These are phyloP conservation scores for Nothopassalora personata DNA, from an alignment of 2,329 filamentous ascomycete species.

Conservation along the genomic window DNA sequence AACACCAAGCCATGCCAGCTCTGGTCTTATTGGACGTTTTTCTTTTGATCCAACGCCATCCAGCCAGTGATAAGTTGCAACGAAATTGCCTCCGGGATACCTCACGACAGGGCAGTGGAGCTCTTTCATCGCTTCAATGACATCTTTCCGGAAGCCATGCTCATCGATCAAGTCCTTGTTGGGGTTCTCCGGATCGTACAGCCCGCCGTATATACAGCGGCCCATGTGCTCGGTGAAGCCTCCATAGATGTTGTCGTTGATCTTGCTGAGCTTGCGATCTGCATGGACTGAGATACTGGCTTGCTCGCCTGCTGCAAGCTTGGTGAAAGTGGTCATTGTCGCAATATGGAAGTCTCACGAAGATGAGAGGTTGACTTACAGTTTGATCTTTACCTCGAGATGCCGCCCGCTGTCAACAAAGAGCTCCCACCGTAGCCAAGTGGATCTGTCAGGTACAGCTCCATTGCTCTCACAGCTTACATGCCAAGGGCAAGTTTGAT, in stretches of 20 bases:
- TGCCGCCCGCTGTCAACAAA: background rate
- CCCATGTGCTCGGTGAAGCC: slow-evolving; percentile 91
- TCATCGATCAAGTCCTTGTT: slow-evolving; percentile 59
- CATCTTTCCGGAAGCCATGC: slow-evolving; percentile 72
- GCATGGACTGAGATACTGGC: slow-evolving; percentile 63
- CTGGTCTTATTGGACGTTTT: slow-evolving; percentile 59
- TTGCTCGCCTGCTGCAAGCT: slow-evolving; percentile 55
- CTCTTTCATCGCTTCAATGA: slow-evolving; percentile 67
- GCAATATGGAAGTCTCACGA: too few species aligned
- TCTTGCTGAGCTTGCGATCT: slow-evolving; percentile 61
- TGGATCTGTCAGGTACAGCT: background rate
- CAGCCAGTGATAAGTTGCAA: slow-evolving; percentile 79
- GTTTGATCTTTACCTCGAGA: too few species aligned
- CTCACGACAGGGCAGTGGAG: slow-evolving; percentile 70
- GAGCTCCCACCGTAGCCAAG: background rate
- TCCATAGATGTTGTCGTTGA: slow-evolving; percentile 76
- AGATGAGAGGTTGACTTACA: too few species aligned
- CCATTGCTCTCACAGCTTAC: background rate
- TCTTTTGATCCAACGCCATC: slow-evolving; percentile 73
- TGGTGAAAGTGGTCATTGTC: slow-evolving; percentile 64
- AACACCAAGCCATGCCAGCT: slow-evolving; percentile 72
- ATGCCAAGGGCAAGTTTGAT: background rate
- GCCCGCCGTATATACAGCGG: slow-evolving; percentile 79
- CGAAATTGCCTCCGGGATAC: slow-evolving; percentile 80
- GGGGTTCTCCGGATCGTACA: slow-evolving; percentile 70